Base-by-base conservation (phyloP, 2,329 filamentous ascomycete genomes). In the Exophiala aquamarina region DNA sequence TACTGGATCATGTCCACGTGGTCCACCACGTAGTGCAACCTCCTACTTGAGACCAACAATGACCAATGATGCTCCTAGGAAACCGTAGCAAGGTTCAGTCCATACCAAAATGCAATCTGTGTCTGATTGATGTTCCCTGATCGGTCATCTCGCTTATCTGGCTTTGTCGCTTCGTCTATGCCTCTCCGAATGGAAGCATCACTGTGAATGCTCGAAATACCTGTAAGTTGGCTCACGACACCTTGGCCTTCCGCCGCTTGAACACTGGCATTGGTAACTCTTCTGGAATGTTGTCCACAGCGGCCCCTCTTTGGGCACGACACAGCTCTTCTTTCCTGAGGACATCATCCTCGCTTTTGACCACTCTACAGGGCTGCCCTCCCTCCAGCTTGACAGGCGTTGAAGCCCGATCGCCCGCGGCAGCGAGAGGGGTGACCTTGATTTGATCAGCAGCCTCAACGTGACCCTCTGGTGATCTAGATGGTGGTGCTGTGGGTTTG, bases 211-310 rank as follows among this genome's bases (percentile, higher is more conserved):
- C 29, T 11, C 32, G 13, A 15, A 14, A 13, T 36, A 36, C 29
- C 14, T 38, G 34, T 66, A 67, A n/a, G n/a, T n/a, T n/a, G n/a
- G n/a, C n/a, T 57, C 65, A 69, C 57, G 65, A 64, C 40, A 63
- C 58, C 58, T 74, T 75, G 2, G 70, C 64, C 54, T 72, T 75
- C 53, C 72, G 71, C 54, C 74, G 75, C 56, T 74, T 75, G 63
- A 75, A 75, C 17, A 74, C 57, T 32, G 73, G 57, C 8, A 47
- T 36, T 14, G 47, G 34, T 20, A 42, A 33, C 8, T 51, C 63
- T 3, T 64, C 66, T 26, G 44, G 48, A 15, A 53, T 47, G 15
- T 42, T 45, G 40, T 38, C 36, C 14, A 47, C 56, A 53, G 10
- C 17, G 29, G 32, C 21, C 26, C 49, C 32, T 20, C 10, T 21